These are phyloP conservation scores for Plasmodium malariae DNA, from an alignment of 169 alveolate species.

Conservation along the genomic window DNA sequence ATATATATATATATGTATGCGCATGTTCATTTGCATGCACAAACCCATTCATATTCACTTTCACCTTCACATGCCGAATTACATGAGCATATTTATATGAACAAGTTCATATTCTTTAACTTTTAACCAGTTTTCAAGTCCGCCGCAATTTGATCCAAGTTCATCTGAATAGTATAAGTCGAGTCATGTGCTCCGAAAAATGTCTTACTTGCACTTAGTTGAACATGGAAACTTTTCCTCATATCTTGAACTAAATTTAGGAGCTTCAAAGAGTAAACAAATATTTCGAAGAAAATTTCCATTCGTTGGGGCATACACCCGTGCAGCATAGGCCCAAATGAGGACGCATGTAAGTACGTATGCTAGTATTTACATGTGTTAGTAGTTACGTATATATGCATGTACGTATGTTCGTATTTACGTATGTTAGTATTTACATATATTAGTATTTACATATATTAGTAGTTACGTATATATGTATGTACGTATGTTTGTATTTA, in stretches of 20 bases:
- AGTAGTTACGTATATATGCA: not conserved
- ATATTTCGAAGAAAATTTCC: no score
- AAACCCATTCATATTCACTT: no score
- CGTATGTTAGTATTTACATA: no score
- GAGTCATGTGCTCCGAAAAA: conserved; percentile 42
- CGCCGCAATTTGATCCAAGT: not conserved
- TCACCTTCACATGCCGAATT: no score
- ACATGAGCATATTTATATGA: no score
- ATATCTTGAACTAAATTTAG: conserved; percentile 37
- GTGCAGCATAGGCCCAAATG: no score
- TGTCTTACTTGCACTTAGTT: conserved; percentile 11
- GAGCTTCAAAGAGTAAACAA: not conserved
- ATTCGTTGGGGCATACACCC: no score
- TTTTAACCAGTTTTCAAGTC: conserved; percentile 8
- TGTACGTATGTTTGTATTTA: no score
- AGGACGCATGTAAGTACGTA: not conserved
- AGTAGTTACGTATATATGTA: no score
- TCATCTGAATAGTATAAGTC: conserved; percentile 22
- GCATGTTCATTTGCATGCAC: not conserved
- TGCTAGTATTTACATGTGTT: not conserved
- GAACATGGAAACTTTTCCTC: conserved; percentile 24
- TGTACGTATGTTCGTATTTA: not conserved
- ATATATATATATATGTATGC: not conserved
- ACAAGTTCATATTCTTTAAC: no score
- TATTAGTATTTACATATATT: no score